phyloP scores from a whole-genome alignment of 2,329 filamentous ascomycete species.

The Monilinia polystroma region DNA sequence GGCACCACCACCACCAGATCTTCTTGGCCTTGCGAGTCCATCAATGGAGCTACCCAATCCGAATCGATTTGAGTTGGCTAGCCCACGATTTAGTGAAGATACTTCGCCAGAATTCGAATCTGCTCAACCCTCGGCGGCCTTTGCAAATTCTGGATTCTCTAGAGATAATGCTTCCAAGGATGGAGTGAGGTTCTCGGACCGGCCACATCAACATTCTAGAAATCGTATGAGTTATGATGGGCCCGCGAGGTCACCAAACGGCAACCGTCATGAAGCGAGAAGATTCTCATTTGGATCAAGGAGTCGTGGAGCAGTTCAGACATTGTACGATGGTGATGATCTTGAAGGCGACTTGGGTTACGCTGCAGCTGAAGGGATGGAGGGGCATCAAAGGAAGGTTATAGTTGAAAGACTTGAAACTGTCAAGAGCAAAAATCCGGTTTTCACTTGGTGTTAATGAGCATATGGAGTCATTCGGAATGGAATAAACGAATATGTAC shows the following conservation, averaged over 20 bases:
- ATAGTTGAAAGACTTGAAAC: constrained; percentile 96
- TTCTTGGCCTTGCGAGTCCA: constrained; percentile 56
- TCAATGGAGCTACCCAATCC: constrained; percentile 54
- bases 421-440: constrained; percentile 91
- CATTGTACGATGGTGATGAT: constrained; percentile 66
- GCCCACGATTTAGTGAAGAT: constrained; percentile 40
- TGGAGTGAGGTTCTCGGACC: constrained; percentile 36
- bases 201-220: constrained; percentile 34
- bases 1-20: constrained; percentile 57
- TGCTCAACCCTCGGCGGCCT: constrained; percentile 29
- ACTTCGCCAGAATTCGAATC: constrained; percentile 25
- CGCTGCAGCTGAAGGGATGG: constrained; percentile 89
- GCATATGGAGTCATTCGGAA: constrained; percentile 16
- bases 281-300: constrained; percentile 44
- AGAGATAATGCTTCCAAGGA: constrained; percentile 28
- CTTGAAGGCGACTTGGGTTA: constrained; percentile 92
- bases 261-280: constrained; percentile 29
- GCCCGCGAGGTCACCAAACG: constrained; percentile 33
- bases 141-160: constrained; percentile 25
- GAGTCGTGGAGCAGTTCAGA: constrained; percentile 39
- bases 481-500: constrained; percentile 9
- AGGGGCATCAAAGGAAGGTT: constrained; percentile 86
- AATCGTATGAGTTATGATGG: constrained; percentile 41
- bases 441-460: constrained; percentile 91
- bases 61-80: constrained; percentile 69